Percentiles rank a stretch among this genome's conserved stretches.
phyloP scores from a whole-genome alignment of 805 yeast species.

The Metschnikowia lachancei region DNA sequence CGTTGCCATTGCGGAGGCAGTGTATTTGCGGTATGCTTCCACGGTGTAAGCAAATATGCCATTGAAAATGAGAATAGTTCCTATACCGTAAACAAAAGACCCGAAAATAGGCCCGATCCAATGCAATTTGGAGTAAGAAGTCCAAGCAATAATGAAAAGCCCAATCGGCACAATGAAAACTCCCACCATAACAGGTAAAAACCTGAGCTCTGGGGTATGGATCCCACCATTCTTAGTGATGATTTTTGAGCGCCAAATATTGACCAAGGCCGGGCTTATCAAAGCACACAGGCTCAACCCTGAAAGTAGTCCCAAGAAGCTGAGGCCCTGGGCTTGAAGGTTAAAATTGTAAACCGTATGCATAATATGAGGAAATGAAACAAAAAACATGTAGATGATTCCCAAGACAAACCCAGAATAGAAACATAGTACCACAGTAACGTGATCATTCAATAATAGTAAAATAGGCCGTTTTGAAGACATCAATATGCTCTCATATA shows the following conservation, averaged over 20 bases:
- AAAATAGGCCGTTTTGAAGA: conserved; percentile 26
- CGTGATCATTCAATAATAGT: conserved; percentile 26
- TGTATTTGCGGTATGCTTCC: conserved; percentile 16
- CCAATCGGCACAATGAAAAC: conserved; percentile 17
- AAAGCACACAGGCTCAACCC: conserved; percentile 14
- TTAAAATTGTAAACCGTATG: conserved; percentile 14
- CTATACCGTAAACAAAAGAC: conserved; percentile 15
- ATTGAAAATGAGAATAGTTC: conserved; percentile 17
- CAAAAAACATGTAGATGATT: conserved; percentile 18
- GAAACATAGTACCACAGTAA: conserved; percentile 29
- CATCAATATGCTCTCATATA: conserved; percentile 20
- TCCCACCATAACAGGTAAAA: conserved; percentile 16
- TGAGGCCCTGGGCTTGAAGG: conserved; percentile 13
- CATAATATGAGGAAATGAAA: conserved; percentile 17
- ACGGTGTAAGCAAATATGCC: conserved; percentile 19
- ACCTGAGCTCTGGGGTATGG: conserved; percentile 12
- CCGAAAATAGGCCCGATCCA: conserved; percentile 19
- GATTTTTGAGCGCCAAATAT: conserved; percentile 7
- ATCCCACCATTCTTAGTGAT: conserved; percentile 9
- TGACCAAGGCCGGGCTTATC: conserved; percentile 9
- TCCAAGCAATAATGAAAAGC: conserved; percentile 19
- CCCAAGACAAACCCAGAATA: conserved; percentile 20
- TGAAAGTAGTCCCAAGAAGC: conserved; percentile 15
- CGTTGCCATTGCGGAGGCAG: conserved; percentile 20
- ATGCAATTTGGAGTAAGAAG: conserved; percentile 12